Evolutionary conservation across 2,329 filamentous ascomycete species (phyloP).

Genomic region (Trichoderma oligosporum): DNA sequence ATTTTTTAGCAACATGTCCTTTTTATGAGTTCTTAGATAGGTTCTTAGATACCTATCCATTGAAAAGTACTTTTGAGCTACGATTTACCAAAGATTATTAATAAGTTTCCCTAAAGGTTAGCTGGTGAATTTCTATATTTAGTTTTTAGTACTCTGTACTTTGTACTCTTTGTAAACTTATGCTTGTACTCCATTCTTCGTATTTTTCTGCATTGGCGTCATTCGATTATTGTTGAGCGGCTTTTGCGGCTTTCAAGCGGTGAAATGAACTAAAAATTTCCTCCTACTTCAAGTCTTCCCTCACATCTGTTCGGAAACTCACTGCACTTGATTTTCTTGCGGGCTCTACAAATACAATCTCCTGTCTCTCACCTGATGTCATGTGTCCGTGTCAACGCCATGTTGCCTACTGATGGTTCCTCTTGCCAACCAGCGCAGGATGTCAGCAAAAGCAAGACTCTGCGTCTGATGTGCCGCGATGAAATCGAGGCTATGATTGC

Average conservation of each 20-base stretch:
- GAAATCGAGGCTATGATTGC: constrained; percentile 20
- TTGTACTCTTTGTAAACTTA: neutral
- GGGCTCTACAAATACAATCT: no score
- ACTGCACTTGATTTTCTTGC: neutral
- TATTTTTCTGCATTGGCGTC: neutral
- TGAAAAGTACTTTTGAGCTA: no score
- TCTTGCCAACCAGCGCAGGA: neutral
- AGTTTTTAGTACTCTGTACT: constrained; percentile 1
- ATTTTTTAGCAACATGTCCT: neutral
- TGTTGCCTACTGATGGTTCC: neutral
- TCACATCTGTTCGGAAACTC: neutral
- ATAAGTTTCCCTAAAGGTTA: no score
- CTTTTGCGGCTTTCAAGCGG: neutral
- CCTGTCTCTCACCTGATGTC: neutral
- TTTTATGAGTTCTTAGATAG: neutral
- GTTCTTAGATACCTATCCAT: no score
- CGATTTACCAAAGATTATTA: no score
- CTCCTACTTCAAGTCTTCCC: neutral
- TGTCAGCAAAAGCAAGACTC: neutral
- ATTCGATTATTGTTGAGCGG: neutral
- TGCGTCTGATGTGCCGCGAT: constrained; percentile 19
- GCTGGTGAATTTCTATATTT: no score
- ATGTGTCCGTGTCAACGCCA: constrained; percentile 20
- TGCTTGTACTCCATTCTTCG: neutral
- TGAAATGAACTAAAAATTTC: neutral